phyloP scores from a whole-genome alignment of 2,329 filamentous ascomycete species.

The Byssochlamys sp. region DNA sequence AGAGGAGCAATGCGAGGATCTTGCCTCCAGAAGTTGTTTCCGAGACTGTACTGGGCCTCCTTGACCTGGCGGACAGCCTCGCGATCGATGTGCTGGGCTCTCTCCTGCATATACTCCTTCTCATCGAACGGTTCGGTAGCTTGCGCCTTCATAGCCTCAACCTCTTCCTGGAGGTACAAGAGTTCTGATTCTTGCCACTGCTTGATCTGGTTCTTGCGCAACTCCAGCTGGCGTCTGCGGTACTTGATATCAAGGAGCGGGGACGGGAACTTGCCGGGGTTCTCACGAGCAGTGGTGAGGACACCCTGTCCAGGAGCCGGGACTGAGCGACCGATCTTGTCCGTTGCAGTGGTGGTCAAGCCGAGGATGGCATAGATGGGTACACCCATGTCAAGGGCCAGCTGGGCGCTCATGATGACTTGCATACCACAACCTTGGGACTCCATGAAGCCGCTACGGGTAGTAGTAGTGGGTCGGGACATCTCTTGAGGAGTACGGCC shows the following conservation, averaged over 20 bases:
- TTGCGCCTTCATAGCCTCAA: slow-evolving; percentile 79
- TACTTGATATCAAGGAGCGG: slow-evolving; percentile 96
- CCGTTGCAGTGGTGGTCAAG: slow-evolving; percentile 87
- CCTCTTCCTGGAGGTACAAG: slow-evolving; percentile 84
- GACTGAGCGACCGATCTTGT: slow-evolving; percentile 97
- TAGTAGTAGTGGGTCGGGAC: slow-evolving; percentile 94
- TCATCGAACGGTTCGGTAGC: slow-evolving; percentile 63
- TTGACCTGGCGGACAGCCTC: slow-evolving; percentile 85
- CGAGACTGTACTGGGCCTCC: slow-evolving; percentile 81
- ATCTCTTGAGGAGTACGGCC: slow-evolving; percentile 93
- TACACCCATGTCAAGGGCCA: slow-evolving; percentile 95
- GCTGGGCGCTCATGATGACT: slow-evolving; percentile 92
- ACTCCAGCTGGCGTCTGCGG: slow-evolving; percentile 84
- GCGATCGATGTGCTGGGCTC: slow-evolving; percentile 73
- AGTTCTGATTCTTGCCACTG: slow-evolving; percentile 93
- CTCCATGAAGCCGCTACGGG: slow-evolving; percentile 97
- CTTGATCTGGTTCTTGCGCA: slow-evolving; percentile 87
- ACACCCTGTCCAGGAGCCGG: slow-evolving; percentile 95
- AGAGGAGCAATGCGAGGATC: slow-evolving; percentile 88
- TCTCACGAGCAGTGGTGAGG: slow-evolving; percentile 85
- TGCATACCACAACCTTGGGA: slow-evolving; percentile 97
- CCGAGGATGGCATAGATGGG: slow-evolving; percentile 93
- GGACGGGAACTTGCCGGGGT: slow-evolving; percentile 82
- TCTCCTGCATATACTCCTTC: slow-evolving; percentile 75
- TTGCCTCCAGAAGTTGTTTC: slow-evolving; percentile 98